Evolutionary conservation across 768 basidiomycete genomes (phyloP).

Genomic region (Suillus spraguei): DNA sequence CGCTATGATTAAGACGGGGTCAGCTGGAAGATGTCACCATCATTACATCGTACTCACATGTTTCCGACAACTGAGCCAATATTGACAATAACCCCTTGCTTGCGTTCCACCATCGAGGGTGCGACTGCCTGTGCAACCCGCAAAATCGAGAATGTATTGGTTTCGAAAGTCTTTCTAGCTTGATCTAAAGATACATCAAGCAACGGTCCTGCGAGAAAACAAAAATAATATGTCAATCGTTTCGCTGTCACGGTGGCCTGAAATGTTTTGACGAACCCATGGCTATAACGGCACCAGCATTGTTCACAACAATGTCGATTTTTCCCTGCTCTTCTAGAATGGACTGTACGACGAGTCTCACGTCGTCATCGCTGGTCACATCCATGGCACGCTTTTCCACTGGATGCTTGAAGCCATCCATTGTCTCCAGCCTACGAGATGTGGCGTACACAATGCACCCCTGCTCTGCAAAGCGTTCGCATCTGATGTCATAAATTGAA

Average conservation of each 20-base stretch:
- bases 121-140: conserved; percentile 62
- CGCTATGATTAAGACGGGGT: conserved; percentile 10
- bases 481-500: too few species aligned
- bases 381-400: too few species aligned
- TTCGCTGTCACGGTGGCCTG: conserved; percentile 9
- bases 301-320: conserved; percentile 82
- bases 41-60: too few species aligned
- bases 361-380: too few species aligned
- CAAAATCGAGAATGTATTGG: conserved; percentile 63
- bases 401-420: too few species aligned
- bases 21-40: conserved; percentile 1
- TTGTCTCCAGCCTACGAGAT: too few species aligned
- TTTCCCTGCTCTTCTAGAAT: too few species aligned
- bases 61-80: too few species aligned
- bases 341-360: too few species aligned
- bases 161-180: conserved; percentile 58
- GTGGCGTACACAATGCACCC: too few species aligned
- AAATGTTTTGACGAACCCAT: conserved; percentile 41
- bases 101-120: conserved; percentile 71
- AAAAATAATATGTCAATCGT: conserved; percentile 8
- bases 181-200: conserved; percentile 59
- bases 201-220: conserved; percentile 36
- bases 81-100: conserved; percentile 68
- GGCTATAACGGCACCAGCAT: conserved; percentile 59
- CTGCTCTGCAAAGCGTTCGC: too few species aligned